Evolutionary conservation across 495 filamentous ascomycete genomes (phyloP), one percentile per base, ranked within the genome.

Genomic region (Penicillium manginii): DNA sequence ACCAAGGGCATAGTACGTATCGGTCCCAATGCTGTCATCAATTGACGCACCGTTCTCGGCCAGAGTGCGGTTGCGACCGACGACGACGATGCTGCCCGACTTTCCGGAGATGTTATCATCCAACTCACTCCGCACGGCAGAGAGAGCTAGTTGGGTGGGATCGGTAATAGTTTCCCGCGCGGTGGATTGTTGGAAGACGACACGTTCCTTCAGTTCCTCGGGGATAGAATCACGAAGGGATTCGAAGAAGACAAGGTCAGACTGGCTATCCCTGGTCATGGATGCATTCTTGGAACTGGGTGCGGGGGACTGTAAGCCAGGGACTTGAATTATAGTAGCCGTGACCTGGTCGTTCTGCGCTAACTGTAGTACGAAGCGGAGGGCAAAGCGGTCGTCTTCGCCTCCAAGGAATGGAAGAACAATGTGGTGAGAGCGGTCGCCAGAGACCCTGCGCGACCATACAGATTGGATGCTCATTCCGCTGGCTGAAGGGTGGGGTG

Each of bases 351-450:
- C 80, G 61, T 92, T 92, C 63, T 85, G 83, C 1, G 86, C 88
- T 1, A 97, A 77, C 60, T 96, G 93, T 15, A 97, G 79, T 6
- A 94, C 86, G 32, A 97, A 83, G 5, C 87, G 80, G 1, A 97
- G 78, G 0, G 92, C 91, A 43, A 86, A 83, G n/a, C 84, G 85
- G 68, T 97, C 93, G 70, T 98, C 94, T 2, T 79, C 70, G 4
- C 92, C 91, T 43, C 94, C 94, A 57, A 96, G 86, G 74, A 89
- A 97, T 2, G 91, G 91, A 51, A 96, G 77, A 64, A 96, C 91
- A 60, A 98, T 79, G 61, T 96, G 92, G 66, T 96, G 93, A 29
- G 84, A 86, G 52, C 85, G 88, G 60, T 73, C 72, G 79, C 86
- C 43, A 63, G 66, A 31, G 74, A 73, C 10, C 76, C 73, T 43